A percentile compares a stretch with the other conserved stretches of the same genome.
Evolutionary conservation across 2,329 filamentous ascomycete genomes (phyloP).

Genomic region (Myriosclerotinia duriaeana): DNA sequence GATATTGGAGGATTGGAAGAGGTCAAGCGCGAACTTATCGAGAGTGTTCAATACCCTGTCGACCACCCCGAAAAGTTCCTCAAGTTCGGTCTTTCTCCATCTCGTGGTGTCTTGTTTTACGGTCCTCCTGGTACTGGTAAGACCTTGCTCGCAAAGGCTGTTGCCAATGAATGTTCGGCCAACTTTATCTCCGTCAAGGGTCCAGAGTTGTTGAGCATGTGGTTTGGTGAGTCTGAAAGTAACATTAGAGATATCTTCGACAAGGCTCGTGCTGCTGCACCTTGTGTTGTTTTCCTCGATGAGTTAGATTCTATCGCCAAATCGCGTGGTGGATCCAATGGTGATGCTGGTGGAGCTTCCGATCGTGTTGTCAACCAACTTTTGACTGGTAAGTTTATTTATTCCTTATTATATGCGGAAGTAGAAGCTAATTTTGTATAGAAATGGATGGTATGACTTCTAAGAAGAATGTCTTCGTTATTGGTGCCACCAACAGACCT

Average conservation of each 20-base stretch:
- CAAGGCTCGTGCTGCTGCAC: slow-evolving; percentile 96
- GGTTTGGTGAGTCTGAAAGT: slow-evolving; percentile 99
- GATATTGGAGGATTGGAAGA: slow-evolving; percentile 97
- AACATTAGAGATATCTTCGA: slow-evolving; percentile 99
- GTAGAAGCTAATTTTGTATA: slow-evolving; percentile 48
- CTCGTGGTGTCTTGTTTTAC: slow-evolving; percentile 97
- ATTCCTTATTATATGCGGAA: neutral
- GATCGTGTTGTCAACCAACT: slow-evolving; percentile 99
- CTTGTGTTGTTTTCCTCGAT: slow-evolving; percentile 98
- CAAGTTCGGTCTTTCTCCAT: slow-evolving; percentile 98
- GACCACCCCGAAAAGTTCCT: slow-evolving; percentile 99
- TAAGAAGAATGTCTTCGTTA: slow-evolving; percentile 99
- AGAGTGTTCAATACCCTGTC: slow-evolving; percentile 98
- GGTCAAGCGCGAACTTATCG: slow-evolving; percentile 99
- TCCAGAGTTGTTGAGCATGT: slow-evolving; percentile 97
- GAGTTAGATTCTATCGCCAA: slow-evolving; percentile 99
- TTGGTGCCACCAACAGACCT: slow-evolving; percentile 96
- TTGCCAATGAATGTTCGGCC: slow-evolving; percentile 97
- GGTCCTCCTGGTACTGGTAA: slow-evolving; percentile 99
- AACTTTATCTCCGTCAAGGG: slow-evolving; percentile 99
- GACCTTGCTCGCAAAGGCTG: slow-evolving; percentile 98
- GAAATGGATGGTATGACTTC: slow-evolving; percentile 99
- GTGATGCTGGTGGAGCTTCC: slow-evolving; percentile 95
- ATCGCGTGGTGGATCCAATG: slow-evolving; percentile 93
- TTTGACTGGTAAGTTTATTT: slow-evolving; percentile 70